Percentiles rank a stretch among this genome's conserved stretches.
Conservation (phyloP, 1,284 basidiomycete genomes). For the Flammula alnicola region DNA sequence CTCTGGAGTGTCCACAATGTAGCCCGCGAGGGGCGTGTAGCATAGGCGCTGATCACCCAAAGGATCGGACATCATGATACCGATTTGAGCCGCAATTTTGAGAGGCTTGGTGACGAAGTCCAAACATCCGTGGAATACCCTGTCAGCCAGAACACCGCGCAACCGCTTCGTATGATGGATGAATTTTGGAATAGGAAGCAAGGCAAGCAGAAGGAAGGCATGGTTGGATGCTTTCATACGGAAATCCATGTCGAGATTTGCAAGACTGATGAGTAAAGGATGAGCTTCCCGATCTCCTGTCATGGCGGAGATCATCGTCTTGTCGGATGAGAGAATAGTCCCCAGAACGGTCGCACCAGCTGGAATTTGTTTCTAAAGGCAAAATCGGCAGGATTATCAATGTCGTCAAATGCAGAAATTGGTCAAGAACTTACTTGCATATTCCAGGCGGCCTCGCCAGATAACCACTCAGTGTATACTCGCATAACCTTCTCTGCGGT, state of each 20-base stretch:
- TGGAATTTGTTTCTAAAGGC: constrained; percentile 29
- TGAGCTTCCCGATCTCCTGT: constrained; percentile 35
- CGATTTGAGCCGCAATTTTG: constrained; percentile 30
- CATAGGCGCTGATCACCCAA: constrained; percentile 23
- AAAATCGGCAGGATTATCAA: constrained; percentile 7
- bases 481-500: constrained; percentile 22
- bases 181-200: constrained; percentile 38
- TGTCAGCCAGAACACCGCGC: constrained; percentile 23
- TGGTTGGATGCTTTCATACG: constrained; percentile 34
- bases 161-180: constrained; percentile 20
- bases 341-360: constrained; percentile 36
- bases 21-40: constrained; percentile 30
- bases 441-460: constrained; percentile 31
- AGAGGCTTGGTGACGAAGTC: constrained; percentile 34
- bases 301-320: constrained; percentile 36
- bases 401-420: background rate
- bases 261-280: constrained; percentile 36
- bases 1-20: constrained; percentile 34
- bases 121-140: constrained; percentile 35
- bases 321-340: constrained; percentile 35
- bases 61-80: constrained; percentile 33
- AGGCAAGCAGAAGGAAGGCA: constrained; percentile 32
- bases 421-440: constrained; percentile 34
- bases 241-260: constrained; percentile 36
- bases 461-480: constrained; percentile 34